Evolutionary conservation across 441 rosid species (phyloP).

Genomic region (Melastoma candidum): DNA sequence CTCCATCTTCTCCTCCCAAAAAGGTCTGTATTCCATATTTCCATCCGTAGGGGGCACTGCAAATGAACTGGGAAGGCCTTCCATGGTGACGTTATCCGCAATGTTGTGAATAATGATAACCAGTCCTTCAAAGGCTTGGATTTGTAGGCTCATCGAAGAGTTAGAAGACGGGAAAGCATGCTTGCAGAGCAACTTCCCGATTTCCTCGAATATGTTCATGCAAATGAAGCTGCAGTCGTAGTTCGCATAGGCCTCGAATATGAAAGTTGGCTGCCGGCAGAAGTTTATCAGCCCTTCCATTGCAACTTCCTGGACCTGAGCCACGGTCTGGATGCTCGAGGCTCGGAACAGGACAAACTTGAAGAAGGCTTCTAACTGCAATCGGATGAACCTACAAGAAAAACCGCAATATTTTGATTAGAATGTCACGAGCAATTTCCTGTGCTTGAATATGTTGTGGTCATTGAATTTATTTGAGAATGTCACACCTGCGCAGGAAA

Average conservation of each 20-base stretch:
- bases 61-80: slow-evolving; percentile 30
- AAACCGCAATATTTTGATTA: not conserved
- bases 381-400: slow-evolving; percentile 53
- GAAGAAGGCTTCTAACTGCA: slow-evolving; percentile 86
- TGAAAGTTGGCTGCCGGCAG: slow-evolving; percentile 67
- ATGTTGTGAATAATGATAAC: slow-evolving; percentile 67
- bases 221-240: slow-evolving; percentile 71
- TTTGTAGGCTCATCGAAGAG: slow-evolving; percentile 47
- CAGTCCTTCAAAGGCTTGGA: slow-evolving; percentile 92
- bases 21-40: slow-evolving; percentile 55
- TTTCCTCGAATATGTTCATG: slow-evolving; percentile 54
- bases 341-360: slow-evolving; percentile 48
- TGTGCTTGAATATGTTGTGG: not conserved
- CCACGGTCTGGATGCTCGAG: slow-evolving; percentile 26
- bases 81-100: slow-evolving; percentile 56
- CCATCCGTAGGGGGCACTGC: slow-evolving; percentile 43
- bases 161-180: slow-evolving; percentile 65
- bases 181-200: slow-evolving; percentile 73
- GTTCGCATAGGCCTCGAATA: slow-evolving; percentile 71
- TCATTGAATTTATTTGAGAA: not conserved
- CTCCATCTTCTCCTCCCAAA: slow-evolving; percentile 57
- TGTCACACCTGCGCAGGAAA: slow-evolving; percentile 56
- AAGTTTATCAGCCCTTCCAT: slow-evolving; percentile 79
- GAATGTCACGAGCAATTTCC: not conserved
- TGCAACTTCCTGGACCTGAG: slow-evolving; percentile 76